Percentiles rank a stretch among this genome's conserved stretches.
Conservation (phyloP, 768 basidiomycete genomes). For the Xerocomus potaroensis region DNA sequence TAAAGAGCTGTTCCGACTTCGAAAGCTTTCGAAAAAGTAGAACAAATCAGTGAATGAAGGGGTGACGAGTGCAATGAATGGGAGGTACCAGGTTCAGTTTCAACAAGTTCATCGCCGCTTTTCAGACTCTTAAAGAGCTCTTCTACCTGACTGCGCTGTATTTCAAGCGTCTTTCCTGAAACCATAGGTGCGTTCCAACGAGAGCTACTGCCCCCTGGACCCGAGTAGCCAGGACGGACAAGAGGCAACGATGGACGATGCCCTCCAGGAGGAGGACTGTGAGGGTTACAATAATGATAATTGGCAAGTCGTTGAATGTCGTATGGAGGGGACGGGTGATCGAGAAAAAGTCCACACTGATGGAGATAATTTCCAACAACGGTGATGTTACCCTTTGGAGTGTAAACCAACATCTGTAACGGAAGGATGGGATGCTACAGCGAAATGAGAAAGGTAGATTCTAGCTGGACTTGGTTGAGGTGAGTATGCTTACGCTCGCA, state of each 20-base stretch:
- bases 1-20: slow-evolving; percentile 86
- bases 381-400: slow-evolving; percentile 88
- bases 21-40: slow-evolving; percentile 38
- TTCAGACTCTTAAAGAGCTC: slow-evolving; percentile 88
- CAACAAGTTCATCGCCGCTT: slow-evolving; percentile 79
- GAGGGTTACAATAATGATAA: slow-evolving; percentile 84
- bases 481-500: slow-evolving; percentile 48
- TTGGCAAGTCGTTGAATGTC: slow-evolving; percentile 55
- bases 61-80: slow-evolving; percentile 12
- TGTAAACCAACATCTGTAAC: slow-evolving; percentile 85
- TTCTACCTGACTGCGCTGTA: slow-evolving; percentile 91
- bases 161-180: slow-evolving; percentile 77
- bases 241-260: slow-evolving; percentile 41
- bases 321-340: slow-evolving; percentile 72
- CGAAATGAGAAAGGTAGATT: slow-evolving; percentile 17
- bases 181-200: slow-evolving; percentile 58
- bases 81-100: slow-evolving; percentile 79
- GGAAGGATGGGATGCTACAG: slow-evolving; percentile 74
- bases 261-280: slow-evolving; percentile 73
- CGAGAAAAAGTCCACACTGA: slow-evolving; percentile 63
- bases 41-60: slow-evolving; percentile 13
- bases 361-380: slow-evolving; percentile 77
- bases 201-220: slow-evolving; percentile 34
- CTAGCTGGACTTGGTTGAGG: slow-evolving; percentile 12
- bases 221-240: slow-evolving; percentile 39